phyloP scores from a whole-genome alignment of 2,329 filamentous ascomycete genomes.

The Colletotrichum tabaci region DNA sequence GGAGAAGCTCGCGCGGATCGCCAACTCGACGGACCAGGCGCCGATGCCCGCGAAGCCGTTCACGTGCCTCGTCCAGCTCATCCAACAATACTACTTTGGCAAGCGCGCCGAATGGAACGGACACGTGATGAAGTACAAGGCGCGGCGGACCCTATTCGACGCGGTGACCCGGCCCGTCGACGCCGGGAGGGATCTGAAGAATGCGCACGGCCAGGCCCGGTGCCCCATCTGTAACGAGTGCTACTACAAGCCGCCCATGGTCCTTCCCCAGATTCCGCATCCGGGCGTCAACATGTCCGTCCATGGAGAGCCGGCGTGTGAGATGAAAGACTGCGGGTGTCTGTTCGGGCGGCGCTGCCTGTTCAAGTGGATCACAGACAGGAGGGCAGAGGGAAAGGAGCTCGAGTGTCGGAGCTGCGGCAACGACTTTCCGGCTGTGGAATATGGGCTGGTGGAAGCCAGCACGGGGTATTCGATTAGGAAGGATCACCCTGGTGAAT shows the following conservation, averaged over 20 bases:
- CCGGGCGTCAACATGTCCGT: slow-evolving; percentile 1
- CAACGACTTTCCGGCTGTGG: background rate
- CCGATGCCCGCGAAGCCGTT: background rate
- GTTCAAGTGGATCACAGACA: slow-evolving; percentile 29
- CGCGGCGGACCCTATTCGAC: slow-evolving; percentile 22
- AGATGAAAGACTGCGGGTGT: slow-evolving; percentile 24
- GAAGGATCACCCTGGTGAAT: background rate
- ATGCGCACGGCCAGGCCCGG: background rate
- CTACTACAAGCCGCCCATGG: slow-evolving; percentile 12
- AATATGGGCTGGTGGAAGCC: slow-evolving; percentile 15
- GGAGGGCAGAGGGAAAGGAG: background rate
- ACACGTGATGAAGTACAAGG: slow-evolving; percentile 26
- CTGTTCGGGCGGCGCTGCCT: slow-evolving; percentile 29
- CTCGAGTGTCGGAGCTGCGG: slow-evolving; percentile 17
- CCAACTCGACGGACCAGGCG: background rate
- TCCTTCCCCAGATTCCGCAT: background rate
- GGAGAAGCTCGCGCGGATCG: slow-evolving; percentile 19
- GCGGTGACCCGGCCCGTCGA: background rate
- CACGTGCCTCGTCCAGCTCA: background rate
- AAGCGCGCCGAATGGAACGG: slow-evolving; percentile 22
- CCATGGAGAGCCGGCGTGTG: slow-evolving; percentile 30
- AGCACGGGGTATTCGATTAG: slow-evolving; percentile 6
- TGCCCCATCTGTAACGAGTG: slow-evolving; percentile 21
- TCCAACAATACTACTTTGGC: slow-evolving; percentile 15
- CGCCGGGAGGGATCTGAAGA: background rate